Evolutionary conservation across 1,284 basidiomycete genomes (phyloP).

Genomic region (Xerocomus amazonicus): DNA sequence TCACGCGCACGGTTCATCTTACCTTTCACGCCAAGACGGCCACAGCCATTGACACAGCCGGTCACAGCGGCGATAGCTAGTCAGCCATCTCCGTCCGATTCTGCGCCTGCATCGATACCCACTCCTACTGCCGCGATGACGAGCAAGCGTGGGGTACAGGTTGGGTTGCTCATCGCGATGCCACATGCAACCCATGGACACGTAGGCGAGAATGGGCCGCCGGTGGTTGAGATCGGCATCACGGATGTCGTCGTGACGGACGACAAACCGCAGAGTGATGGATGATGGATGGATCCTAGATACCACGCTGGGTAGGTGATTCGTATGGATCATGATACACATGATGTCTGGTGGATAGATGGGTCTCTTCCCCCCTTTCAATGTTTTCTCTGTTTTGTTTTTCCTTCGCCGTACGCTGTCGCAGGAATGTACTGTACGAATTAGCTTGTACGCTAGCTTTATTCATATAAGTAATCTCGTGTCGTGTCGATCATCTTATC

Average conservation of each 20-base stretch:
- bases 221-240: slow-evolving; percentile 48
- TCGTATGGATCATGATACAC: background rate
- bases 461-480: no score
- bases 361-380: no score
- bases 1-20: slow-evolving; percentile 19
- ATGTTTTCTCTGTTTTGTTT: no score
- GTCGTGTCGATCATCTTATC: no score
- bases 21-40: slow-evolving; percentile 16
- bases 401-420: no score
- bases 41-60: slow-evolving; percentile 11
- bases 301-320: background rate
- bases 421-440: no score
- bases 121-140: background rate
- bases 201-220: slow-evolving; percentile 37
- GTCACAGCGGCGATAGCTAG: background rate
- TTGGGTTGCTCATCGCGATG: slow-evolving; percentile 57
- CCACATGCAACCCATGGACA: slow-evolving; percentile 34
- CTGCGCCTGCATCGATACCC: background rate
- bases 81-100: background rate
- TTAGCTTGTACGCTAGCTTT: no score
- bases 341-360: no score
- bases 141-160: slow-evolving; percentile 23
- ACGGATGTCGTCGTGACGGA: slow-evolving; percentile 31
- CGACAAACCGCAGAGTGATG: background rate
- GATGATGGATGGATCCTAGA: background rate